Evolutionary conservation across 441 rosid species (phyloP).

Genomic region (Sinapis alba): DNA sequence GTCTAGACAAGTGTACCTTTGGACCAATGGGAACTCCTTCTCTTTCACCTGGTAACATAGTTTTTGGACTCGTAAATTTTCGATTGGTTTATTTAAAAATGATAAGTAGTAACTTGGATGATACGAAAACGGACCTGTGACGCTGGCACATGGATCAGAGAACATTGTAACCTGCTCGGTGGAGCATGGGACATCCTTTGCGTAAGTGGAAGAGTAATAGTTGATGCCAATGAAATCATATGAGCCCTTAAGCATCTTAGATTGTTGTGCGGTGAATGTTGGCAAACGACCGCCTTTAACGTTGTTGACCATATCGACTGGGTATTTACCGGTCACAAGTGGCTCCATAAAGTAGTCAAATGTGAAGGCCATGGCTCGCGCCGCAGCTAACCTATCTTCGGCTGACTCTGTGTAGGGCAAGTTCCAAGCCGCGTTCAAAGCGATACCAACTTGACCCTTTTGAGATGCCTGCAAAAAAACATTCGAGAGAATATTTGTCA

Average conservation of each 20-base stretch:
- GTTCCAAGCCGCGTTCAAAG: constrained; percentile 36
- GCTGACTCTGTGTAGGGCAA: constrained; percentile 37
- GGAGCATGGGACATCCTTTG: constrained; percentile 34
- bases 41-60: constrained; percentile 27
- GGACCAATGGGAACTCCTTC: constrained; percentile 42
- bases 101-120: not conserved
- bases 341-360: constrained; percentile 49
- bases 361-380: constrained; percentile 42
- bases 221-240: constrained; percentile 42
- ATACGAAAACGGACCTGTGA: not conserved
- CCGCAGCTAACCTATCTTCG: constrained; percentile 37
- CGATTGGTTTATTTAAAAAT: not conserved
- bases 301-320: constrained; percentile 40
- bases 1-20: constrained; percentile 31
- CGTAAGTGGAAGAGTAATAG: constrained; percentile 39
- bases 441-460: constrained; percentile 48
- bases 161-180: constrained; percentile 24
- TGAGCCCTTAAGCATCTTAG: constrained; percentile 37
- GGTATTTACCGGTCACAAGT: constrained; percentile 45
- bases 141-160: constrained; percentile 26
- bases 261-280: constrained; percentile 41
- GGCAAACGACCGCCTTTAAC: constrained; percentile 46
- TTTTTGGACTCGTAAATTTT: not conserved
- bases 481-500: not conserved
- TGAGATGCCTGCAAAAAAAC: constrained; percentile 35